phyloP scores from a whole-genome alignment of 352 stramenopile species.

The Globisporangium polare region DNA sequence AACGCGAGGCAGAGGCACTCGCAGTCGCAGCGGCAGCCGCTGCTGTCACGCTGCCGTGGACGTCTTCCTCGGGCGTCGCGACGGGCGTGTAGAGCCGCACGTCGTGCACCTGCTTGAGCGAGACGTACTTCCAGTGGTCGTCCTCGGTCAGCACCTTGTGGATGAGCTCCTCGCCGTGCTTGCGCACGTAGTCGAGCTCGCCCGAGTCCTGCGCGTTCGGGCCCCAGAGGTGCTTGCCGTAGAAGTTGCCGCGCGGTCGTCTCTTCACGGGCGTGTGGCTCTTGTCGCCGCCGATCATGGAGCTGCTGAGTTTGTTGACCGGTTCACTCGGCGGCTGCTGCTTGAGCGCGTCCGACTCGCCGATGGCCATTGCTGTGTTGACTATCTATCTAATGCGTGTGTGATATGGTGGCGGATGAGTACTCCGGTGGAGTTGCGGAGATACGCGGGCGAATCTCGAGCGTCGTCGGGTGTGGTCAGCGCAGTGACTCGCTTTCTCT shows the following conservation, averaged over 20 bases:
- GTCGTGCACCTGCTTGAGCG: constrained; percentile 55
- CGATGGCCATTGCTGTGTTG: constrained; percentile 3
- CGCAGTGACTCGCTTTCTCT: neutral
- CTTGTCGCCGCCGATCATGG: constrained; percentile 4
- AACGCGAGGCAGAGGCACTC: constrained; percentile 20
- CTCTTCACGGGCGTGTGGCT: constrained; percentile 9
- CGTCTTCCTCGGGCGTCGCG: constrained; percentile 12
- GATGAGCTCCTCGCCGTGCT: constrained; percentile 46
- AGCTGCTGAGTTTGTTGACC: constrained; percentile 6
- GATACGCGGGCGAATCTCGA: neutral
- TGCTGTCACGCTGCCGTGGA: neutral
- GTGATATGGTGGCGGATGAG: neutral
- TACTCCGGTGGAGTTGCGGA: neutral
- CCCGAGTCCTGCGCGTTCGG: constrained; percentile 25
- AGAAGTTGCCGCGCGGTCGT: constrained; percentile 23
- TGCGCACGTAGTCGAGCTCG: constrained; percentile 50
- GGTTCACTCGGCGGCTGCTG: neutral
- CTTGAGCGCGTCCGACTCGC: neutral
- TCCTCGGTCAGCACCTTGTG: constrained; percentile 41
- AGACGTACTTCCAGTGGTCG: constrained; percentile 44
- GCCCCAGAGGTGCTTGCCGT: constrained; percentile 42
- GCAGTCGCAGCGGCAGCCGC: constrained; percentile 10
- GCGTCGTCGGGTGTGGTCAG: neutral
- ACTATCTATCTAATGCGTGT: neutral
- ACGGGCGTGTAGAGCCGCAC: constrained; percentile 65